These are phyloP conservation scores for Cladosporium sp. DNA, from an alignment of 2,329 filamentous ascomycete genomes.

Conservation along the genomic window DNA sequence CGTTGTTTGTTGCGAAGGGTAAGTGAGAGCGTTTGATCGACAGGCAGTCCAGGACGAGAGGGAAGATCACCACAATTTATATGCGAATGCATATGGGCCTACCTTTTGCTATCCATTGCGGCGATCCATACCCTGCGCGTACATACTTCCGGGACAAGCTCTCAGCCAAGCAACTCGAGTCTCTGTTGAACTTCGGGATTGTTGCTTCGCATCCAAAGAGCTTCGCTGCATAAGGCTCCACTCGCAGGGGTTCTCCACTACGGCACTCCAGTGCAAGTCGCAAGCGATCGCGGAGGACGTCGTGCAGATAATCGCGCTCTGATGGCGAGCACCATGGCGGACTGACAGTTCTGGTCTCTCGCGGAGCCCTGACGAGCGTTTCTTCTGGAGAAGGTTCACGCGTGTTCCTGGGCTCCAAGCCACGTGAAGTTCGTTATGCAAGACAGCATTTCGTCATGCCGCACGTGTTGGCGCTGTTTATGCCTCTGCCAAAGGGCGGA, in stretches of 20 bases:
- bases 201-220: not conserved
- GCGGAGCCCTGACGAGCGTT: not conserved
- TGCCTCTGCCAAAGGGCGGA: not conserved
- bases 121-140: not conserved
- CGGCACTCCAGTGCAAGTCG: not conserved
- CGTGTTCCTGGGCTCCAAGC: not conserved
- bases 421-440: not conserved
- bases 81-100: not conserved
- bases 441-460: conserved; percentile 5
- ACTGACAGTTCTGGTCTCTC: not conserved
- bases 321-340: no score
- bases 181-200: conserved; percentile 9
- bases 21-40: not conserved
- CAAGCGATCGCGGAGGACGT: not conserved
- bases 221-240: conserved; percentile 7
- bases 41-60: not conserved
- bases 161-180: not conserved
- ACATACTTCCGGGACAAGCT: conserved; percentile 4
- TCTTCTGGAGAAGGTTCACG: not conserved
- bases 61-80: not conserved
- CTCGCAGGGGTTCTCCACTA: not conserved
- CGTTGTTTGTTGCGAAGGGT: not conserved
- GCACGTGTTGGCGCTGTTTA: not conserved
- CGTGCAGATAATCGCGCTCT: no score
- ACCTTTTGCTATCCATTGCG: not conserved